These are phyloP conservation scores for Candida sanyaensis DNA, from an alignment of 1,139 yeast genomes.

Conservation along the genomic window DNA sequence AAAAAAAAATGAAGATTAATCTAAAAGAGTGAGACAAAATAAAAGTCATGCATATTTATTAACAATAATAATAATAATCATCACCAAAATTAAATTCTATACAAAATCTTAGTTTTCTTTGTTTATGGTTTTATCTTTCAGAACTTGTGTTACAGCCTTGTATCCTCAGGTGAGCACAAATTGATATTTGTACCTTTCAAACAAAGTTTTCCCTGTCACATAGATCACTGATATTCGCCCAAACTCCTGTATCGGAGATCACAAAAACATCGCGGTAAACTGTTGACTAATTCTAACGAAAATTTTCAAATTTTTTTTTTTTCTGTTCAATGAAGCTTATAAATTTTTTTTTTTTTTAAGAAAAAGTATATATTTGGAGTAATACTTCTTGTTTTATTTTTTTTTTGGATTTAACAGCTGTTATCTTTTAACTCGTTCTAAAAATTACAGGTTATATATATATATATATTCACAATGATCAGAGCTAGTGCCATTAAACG, in stretches of 20 bases:
- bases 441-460: background rate
- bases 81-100: too few species aligned
- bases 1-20: background rate
- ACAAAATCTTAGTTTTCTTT: too few species aligned
- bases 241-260: constrained; percentile 4
- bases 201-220: too few species aligned
- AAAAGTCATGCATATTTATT: background rate
- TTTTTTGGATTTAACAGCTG: too few species aligned
- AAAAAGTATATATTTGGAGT: too few species aligned
- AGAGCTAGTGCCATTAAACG: constrained; percentile 16
- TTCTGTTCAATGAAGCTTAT: background rate
- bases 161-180: background rate
- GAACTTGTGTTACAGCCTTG: too few species aligned
- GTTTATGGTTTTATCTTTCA: too few species aligned
- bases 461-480: constrained; percentile 14
- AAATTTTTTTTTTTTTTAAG: background rate
- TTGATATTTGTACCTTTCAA: background rate
- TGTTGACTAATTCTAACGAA: constrained; percentile 1
- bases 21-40: background rate
- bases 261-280: background rate
- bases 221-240: background rate
- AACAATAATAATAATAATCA: too few species aligned
- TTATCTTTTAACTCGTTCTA: too few species aligned
- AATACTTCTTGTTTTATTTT: background rate
- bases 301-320: constrained; percentile 1